Conservation (phyloP, 2,329 filamentous ascomycete species). For the Grosmannia huntii region DNA sequence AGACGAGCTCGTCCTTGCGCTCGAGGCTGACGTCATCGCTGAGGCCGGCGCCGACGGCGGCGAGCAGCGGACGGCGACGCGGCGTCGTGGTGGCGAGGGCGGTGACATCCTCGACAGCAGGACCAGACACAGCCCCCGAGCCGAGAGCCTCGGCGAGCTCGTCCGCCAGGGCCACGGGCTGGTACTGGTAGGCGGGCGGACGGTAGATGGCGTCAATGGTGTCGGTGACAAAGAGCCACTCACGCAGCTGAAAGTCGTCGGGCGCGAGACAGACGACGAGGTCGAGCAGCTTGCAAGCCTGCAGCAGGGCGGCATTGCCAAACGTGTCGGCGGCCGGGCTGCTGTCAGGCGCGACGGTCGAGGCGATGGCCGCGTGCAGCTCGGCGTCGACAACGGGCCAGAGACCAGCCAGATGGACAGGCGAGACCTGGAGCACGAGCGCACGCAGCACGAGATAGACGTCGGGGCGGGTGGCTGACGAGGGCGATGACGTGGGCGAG, state of each 20-base stretch:
- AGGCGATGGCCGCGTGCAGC: constrained; percentile 66
- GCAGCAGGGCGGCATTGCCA: constrained; percentile 63
- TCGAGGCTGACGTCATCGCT: constrained; percentile 44
- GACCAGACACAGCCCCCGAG: constrained; percentile 16
- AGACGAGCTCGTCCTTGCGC: constrained; percentile 55
- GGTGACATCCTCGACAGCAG: constrained; percentile 12
- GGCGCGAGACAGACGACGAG: constrained; percentile 74
- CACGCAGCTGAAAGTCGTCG: constrained; percentile 95
- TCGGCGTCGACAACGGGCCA: constrained; percentile 89
- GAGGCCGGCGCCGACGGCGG: constrained; percentile 34
- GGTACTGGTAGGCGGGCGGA: constrained; percentile 53
- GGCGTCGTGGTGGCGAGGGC: constrained; percentile 16
- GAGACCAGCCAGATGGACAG: constrained; percentile 67
- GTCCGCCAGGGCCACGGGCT: constrained; percentile 67
- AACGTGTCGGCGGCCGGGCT: constrained; percentile 57
- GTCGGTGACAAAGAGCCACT: constrained; percentile 96
- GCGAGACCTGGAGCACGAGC: constrained; percentile 63
- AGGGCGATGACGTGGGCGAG: constrained; percentile 79
- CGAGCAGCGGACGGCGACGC: constrained; percentile 35
- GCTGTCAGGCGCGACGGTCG: constrained; percentile 55
- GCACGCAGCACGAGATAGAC: constrained; percentile 81
- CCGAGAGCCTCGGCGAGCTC: constrained; percentile 67
- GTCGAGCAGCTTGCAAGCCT: constrained; percentile 90
- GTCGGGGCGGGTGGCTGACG: constrained; percentile 76
- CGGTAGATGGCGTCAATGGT: constrained; percentile 93